phyloP scores from a whole-genome alignment of 1,139 yeast species.

The Yamadazyma taylorii region DNA sequence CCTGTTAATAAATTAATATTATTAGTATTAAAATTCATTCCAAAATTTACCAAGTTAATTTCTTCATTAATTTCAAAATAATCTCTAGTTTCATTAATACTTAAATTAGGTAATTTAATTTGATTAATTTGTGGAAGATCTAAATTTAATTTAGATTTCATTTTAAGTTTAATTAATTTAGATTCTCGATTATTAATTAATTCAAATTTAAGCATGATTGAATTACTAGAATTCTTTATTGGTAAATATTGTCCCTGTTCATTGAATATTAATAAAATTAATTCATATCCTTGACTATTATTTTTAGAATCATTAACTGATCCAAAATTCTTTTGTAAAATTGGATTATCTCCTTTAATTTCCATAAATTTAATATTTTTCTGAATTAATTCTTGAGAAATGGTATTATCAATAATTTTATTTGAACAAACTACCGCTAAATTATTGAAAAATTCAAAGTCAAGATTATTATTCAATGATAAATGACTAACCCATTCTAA shows the following conservation, averaged over 20 bases:
- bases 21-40: constrained; percentile 12
- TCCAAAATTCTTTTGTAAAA: constrained; percentile 4
- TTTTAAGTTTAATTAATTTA: constrained; percentile 12
- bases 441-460: constrained; percentile 38
- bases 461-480: constrained; percentile 34
- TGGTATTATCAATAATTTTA: constrained; percentile 61
- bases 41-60: constrained; percentile 26
- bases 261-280: constrained; percentile 35
- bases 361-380: constrained; percentile 40
- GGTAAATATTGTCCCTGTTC: constrained; percentile 34
- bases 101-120: constrained; percentile 16
- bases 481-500: constrained; percentile 45
- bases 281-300: constrained; percentile 16
- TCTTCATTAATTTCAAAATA: constrained; percentile 31
- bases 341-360: constrained; percentile 10
- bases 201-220: constrained; percentile 34
- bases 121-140: constrained; percentile 33
- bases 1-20: constrained; percentile 20
- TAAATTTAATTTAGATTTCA: constrained; percentile 16
- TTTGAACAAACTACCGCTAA: constrained; percentile 57
- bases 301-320: background rate
- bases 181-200: constrained; percentile 20
- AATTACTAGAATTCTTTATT: constrained; percentile 33
- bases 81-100: constrained; percentile 23
- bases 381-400: constrained; percentile 56